Percentiles rank a stretch among this genome's conserved stretches.
phyloP scores from a whole-genome alignment of 495 filamentous ascomycete genomes.

The Xylaria intraflava region DNA sequence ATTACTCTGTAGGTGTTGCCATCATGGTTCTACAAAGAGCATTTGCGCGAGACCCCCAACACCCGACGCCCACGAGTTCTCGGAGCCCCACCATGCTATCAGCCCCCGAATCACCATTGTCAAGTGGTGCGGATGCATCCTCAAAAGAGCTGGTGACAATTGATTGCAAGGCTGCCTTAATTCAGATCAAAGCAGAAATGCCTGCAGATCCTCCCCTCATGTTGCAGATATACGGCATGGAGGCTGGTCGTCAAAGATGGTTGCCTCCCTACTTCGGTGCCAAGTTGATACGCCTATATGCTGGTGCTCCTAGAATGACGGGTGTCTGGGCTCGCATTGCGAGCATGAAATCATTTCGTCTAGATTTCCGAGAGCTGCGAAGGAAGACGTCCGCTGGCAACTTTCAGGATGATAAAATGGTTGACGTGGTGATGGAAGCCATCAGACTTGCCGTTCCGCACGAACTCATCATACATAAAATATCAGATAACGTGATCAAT shows the following conservation, averaged over 20 bases:
- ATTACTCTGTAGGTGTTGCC: constrained; percentile 85
- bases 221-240: constrained; percentile 75
- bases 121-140: constrained; percentile 27
- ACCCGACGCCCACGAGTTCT: constrained; percentile 20
- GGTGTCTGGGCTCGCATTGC: constrained; percentile 77
- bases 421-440: constrained; percentile 79
- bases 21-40: constrained; percentile 66
- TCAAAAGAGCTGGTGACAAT: constrained; percentile 64
- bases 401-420: constrained; percentile 66
- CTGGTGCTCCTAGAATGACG: constrained; percentile 73
- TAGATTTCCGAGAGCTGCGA: constrained; percentile 71
- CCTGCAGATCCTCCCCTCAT: constrained; percentile 83
- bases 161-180: constrained; percentile 68
- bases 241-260: constrained; percentile 80
- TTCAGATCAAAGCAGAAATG: constrained; percentile 85
- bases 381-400: constrained; percentile 55
- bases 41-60: constrained; percentile 46
- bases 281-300: constrained; percentile 73
- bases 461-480: constrained; percentile 80
- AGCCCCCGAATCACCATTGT: constrained; percentile 24
- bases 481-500: constrained; percentile 89
- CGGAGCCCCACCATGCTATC: constrained; percentile 30
- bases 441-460: constrained; percentile 89
- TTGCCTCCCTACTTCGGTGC: constrained; percentile 69
- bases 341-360: constrained; percentile 69